Evolutionary conservation across 371 early-diverging fungal genomes (phyloP), one percentile per base, ranked within the genome.

Genomic region (Mucor velutinosus): DNA sequence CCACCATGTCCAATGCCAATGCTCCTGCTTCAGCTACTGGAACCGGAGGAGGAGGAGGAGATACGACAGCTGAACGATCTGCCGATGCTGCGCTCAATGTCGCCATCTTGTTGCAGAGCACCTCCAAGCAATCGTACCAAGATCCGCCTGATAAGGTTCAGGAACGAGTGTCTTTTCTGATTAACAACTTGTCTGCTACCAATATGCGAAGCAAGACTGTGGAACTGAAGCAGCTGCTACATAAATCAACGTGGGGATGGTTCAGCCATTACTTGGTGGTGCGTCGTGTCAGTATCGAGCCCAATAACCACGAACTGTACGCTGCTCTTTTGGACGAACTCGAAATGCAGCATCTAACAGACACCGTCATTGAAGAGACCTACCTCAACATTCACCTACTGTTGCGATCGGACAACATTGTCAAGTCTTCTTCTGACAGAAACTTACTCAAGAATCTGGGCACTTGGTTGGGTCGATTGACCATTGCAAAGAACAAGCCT

Each of bases 381-480:
- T 93, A 89, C 64, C 76, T 81, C 19, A 94, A 92, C 71, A 94
- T 97, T 69, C 83, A 87, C 41, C 80, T 91, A 1, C 75, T 98
- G 45, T 79, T 99, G 35, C 93, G 95, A 60, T 92, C 97, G 1
- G 94, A 96, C 56, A 92, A 90, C 51, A 97, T 95, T 17, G 86
- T 89, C 11, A 88, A 87, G 51, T 94, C 95, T 25, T 88, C 95
- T 0, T 81, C 90, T 15, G 97, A 98, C 67, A 86, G 96, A n/a
- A 85, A 91, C 6, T 81, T 93, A 19, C 79, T 99, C 49, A 97
- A 97, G 77, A 95, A 94, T 70, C 79, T 98, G 58, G 99, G 98
- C n/a, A 88, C 91, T 10, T 99, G 99, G 99, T 87, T 99, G 7
- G 99, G 99, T 45, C 86, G 89, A 27, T 83, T 98, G 66, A 97